Conservation (phyloP, 2,329 filamentous ascomycete genomes). For the Penicillium sp. region DNA sequence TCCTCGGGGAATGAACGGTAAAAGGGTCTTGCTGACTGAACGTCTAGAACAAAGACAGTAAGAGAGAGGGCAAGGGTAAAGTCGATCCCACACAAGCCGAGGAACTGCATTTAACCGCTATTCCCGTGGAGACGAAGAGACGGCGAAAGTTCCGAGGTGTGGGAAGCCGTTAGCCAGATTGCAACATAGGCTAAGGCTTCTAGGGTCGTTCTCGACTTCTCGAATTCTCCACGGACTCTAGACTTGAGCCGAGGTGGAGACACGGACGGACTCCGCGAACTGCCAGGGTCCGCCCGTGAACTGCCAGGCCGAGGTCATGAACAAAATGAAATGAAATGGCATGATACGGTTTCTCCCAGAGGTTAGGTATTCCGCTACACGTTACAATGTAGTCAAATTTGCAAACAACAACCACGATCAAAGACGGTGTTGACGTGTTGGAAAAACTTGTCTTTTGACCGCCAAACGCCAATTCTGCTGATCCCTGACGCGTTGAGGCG, state of each 20-base stretch:
- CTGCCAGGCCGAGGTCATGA: background rate
- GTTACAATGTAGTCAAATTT: too few relatives aligned
- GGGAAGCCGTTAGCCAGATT: constrained; percentile 1
- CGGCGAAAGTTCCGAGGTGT: background rate
- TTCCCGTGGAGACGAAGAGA: background rate
- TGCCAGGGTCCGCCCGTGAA: too few relatives aligned
- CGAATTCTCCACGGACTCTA: constrained; percentile 5
- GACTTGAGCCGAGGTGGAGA: constrained; percentile 7
- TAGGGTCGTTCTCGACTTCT: background rate
- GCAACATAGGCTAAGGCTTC: background rate
- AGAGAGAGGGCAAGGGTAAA: too few relatives aligned
- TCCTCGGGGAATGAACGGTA: background rate
- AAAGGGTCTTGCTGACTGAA: background rate
- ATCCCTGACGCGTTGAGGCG: background rate
- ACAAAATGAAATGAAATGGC: background rate
- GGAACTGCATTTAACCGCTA: constrained; percentile 9
- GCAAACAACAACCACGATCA: background rate
- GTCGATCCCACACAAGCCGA: background rate
- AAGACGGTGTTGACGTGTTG: constrained; percentile 16
- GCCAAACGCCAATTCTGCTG: constrained; percentile 3
- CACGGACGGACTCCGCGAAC: constrained; percentile 1
- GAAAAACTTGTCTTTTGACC: constrained; percentile 6
- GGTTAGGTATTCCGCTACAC: too few relatives aligned
- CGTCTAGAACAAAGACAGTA: background rate
- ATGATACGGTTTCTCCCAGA: too few relatives aligned